Percentiles rank a stretch among this genome's conserved stretches.
Conservation (phyloP, 352 stramenopile species). For the Phytophthora crassamura region DNA sequence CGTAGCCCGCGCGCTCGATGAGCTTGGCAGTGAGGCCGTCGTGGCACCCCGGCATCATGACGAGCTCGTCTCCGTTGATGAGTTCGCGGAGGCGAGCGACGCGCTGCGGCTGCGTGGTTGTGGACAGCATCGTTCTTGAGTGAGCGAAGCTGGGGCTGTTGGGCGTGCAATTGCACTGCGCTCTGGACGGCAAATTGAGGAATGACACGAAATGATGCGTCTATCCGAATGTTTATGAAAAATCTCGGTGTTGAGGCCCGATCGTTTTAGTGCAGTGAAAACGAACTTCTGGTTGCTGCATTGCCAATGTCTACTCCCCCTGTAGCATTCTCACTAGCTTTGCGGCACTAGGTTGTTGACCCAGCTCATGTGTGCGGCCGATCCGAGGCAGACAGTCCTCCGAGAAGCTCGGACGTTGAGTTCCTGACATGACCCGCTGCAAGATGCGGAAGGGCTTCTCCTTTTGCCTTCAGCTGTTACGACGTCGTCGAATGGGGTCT, state of each 20-base stretch:
- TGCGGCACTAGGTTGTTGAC: too few species aligned
- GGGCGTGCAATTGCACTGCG: neutral
- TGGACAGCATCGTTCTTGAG: constrained; percentile 21
- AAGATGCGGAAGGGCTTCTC: constrained; percentile 51
- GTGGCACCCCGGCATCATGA: constrained; percentile 91
- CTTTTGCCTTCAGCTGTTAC: neutral
- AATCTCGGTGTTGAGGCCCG: too few species aligned
- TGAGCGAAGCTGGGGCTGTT: neutral
- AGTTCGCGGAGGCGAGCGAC: constrained; percentile 55
- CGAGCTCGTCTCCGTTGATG: constrained; percentile 59
- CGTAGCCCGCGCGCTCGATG: constrained; percentile 87
- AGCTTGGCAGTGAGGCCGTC: constrained; percentile 92
- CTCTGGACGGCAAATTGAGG: neutral
- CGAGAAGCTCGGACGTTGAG: too few species aligned
- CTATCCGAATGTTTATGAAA: neutral
- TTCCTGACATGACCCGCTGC: constrained; percentile 25
- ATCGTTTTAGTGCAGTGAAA: too few species aligned
- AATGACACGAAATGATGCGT: neutral
- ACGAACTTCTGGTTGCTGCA: too few species aligned
- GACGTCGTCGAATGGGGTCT: constrained; percentile 20
- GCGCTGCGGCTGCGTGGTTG: constrained; percentile 49
- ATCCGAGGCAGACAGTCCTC: too few species aligned
- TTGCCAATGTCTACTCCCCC: too few species aligned
- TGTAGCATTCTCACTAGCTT: too few species aligned
- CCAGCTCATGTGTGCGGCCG: too few species aligned